Base-by-base conservation (phyloP, 2,329 filamentous ascomycete genomes). In the Nemania serpens region DNA sequence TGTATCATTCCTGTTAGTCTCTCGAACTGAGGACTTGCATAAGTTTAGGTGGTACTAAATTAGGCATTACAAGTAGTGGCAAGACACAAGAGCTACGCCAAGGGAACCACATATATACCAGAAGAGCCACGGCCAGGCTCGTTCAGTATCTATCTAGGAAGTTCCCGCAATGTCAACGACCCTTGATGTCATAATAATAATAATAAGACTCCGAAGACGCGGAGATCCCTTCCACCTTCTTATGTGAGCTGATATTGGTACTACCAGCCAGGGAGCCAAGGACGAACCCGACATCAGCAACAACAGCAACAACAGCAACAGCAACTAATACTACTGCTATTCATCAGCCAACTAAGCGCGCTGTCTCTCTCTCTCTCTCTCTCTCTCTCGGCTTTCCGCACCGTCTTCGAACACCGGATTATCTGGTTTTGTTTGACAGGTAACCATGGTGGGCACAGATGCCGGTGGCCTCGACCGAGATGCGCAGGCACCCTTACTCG, bases 81-180 rank as follows among this genome's bases (percentile, higher is more conserved):
- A 61, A 58, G 58, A 15, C 20, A 41, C 37, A 43, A 34, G 33
- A 13, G 13, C 36, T 13, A 39, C 6, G 43, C 41, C 49, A 53
- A 53, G 52, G 46, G 34, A n/a, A 20, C 33, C 22, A 51, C 45
- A 64, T 58, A 64, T 61, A 54, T 64, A 63, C 20, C 29, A 49
- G 36, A 36, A 42, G 37, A 18, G 25, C 39, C 53, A 39, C 45
- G 18, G 46, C 49, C 33, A 37, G 15, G 15, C 55, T 25, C 25
- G 25, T 22, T 43, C 36, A 15, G 42, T 41, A 17, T 37, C 42
- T 49, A 47, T 29, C 25, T 29, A 29, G 25, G 5, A 17, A 49
- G 33, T 15, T 37, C 48, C 29, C 46, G 18, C 41, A 36, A 47
- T 37, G 13, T 60, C 57, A 51, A 49, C 13, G 25, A 29, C 4